Base-by-base conservation (phyloP, 1,284 basidiomycete genomes). In the Ceratobasidium papillatum region DNA sequence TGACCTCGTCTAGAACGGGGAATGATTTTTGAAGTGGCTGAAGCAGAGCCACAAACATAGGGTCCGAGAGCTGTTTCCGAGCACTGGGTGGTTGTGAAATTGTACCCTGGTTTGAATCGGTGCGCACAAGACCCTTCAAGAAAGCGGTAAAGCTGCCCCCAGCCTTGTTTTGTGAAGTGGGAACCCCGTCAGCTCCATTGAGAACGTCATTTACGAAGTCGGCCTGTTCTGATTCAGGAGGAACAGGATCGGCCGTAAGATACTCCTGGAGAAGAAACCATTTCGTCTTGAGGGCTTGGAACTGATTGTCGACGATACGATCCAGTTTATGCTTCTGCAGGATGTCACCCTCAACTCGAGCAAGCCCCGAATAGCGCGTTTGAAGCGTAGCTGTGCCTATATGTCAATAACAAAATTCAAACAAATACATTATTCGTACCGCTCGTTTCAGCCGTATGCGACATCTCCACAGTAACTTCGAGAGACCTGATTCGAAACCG, bases 401-500 rank as follows among this genome's bases (percentile, higher is more conserved):
- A 12, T 19, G 25, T 22, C 32, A n/a, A 25, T 9, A 51, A 8
- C 22, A 30, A 9, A 32, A 2, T 38, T 4, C 38, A 22, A n/a
- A 1, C 32, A 36, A 14, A 36, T 36, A 36, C 27, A 65, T n/a
- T 22, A 45, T 14, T 58, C 69, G n/a, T 59, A 73, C 69, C 69
- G 17, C 58, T 62, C 4, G 22, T 32, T 52, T 62, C 59, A 19
- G 69, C 1, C 1, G 30, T 17, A 25, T 62, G 47, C n/a, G 58
- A 51, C 17, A 63, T 30, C 5, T 62, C 45, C 32, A 51, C 51
- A 14, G 34, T 49, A 19, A 73, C 11, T 19, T 41, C 14, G 34
- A 73, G 58, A 11, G 69, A 54, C 1, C 68, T 61, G 87, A 90
- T 0, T n/a, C n/a, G n/a, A n/a, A n/a, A n/a, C n/a, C n/a, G n/a